Conservation (phyloP, 495 filamentous ascomycete species). For the Aeminium ludgeri region DNA sequence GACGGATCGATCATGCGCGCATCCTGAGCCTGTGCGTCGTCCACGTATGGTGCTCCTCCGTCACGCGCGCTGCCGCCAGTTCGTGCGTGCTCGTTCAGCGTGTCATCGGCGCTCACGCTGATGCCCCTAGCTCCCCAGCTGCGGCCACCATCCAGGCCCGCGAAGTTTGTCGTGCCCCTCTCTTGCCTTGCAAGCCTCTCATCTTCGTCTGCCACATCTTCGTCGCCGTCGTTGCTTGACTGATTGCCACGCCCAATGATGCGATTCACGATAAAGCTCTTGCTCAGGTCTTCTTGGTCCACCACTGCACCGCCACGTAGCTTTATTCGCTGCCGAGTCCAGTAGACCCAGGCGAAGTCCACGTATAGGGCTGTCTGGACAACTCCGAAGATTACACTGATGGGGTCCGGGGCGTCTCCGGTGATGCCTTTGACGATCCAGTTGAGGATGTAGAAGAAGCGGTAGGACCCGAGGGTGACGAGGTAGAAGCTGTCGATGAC, state of each 20-base stretch:
- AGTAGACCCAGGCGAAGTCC: slow-evolving; percentile 97
- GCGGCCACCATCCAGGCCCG: background rate
- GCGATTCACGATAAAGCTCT: slow-evolving; percentile 54
- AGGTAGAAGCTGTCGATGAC: slow-evolving; percentile 95
- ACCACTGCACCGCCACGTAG: slow-evolving; percentile 78
- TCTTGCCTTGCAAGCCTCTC: slow-evolving; percentile 8
- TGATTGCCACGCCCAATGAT: slow-evolving; percentile 19
- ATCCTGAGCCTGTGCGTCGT: slow-evolving; percentile 1
- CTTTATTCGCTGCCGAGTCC: slow-evolving; percentile 82
- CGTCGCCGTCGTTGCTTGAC: slow-evolving; percentile 4
- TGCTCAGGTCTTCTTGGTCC: slow-evolving; percentile 75
- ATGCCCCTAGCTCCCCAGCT: slow-evolving; percentile 19
- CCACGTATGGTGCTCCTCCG: background rate
- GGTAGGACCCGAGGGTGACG: slow-evolving; percentile 72
- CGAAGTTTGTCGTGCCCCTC: slow-evolving; percentile 6
- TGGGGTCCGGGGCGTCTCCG: slow-evolving; percentile 43
- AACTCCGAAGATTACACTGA: slow-evolving; percentile 67
- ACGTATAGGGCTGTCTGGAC: slow-evolving; percentile 82
- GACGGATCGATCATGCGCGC: slow-evolving; percentile 14
- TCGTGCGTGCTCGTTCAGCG: slow-evolving; percentile 9
- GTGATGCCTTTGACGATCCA: slow-evolving; percentile 61
- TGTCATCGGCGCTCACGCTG: slow-evolving; percentile 19
- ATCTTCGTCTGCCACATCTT: slow-evolving; percentile 14
- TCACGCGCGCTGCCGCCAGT: background rate
- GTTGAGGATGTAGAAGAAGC: slow-evolving; percentile 78